A percentile compares a stretch with the other conserved stretches of the same genome.
Conservation (phyloP, 768 basidiomycete species). For the Fistulinella prunicolor region DNA sequence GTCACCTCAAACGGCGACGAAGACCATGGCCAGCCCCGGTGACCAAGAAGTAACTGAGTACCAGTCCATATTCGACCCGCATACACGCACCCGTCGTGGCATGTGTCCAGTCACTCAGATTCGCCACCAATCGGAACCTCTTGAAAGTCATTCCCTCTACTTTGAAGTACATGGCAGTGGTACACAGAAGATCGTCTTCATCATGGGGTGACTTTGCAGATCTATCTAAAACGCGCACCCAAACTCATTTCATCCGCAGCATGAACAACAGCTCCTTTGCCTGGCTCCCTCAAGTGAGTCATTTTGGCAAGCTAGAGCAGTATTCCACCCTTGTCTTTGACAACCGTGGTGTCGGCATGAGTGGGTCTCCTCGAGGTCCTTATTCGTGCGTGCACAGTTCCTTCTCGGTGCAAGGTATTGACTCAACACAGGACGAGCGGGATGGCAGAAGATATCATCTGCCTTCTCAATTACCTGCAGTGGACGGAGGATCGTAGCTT, state of each 20-base stretch:
- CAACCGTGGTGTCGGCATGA: slow-evolving; percentile 81
- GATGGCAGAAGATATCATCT: slow-evolving; percentile 75
- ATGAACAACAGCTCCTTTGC: slow-evolving; percentile 61
- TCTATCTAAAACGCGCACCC: neutral
- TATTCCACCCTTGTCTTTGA: slow-evolving; percentile 75
- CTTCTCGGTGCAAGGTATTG: neutral
- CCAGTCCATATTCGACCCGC: slow-evolving; percentile 52
- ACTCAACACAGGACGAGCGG: slow-evolving; percentile 51
- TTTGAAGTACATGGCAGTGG: slow-evolving; percentile 75
- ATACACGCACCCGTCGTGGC: slow-evolving; percentile 65
- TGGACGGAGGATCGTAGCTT: slow-evolving; percentile 64
- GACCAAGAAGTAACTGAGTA: slow-evolving; percentile 21
- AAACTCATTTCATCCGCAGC: slow-evolving; percentile 30
- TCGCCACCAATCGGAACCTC: slow-evolving; percentile 42
- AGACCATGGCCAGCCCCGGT: neutral
- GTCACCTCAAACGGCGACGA: too few species aligned
- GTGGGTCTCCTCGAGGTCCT: slow-evolving; percentile 65
- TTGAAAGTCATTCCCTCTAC: slow-evolving; percentile 74
- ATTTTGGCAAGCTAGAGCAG: slow-evolving; percentile 53
- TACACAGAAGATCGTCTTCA: slow-evolving; percentile 62
- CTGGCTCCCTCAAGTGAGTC: slow-evolving; percentile 62
- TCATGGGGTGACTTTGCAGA: slow-evolving; percentile 59
- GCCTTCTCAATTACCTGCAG: slow-evolving; percentile 63
- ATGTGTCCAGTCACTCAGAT: slow-evolving; percentile 69
- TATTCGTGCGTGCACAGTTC: slow-evolving; percentile 55